Evolutionary conservation across 164 flowering plant species (phyloP).

Genomic region (Taxillus chinensis): DNA sequence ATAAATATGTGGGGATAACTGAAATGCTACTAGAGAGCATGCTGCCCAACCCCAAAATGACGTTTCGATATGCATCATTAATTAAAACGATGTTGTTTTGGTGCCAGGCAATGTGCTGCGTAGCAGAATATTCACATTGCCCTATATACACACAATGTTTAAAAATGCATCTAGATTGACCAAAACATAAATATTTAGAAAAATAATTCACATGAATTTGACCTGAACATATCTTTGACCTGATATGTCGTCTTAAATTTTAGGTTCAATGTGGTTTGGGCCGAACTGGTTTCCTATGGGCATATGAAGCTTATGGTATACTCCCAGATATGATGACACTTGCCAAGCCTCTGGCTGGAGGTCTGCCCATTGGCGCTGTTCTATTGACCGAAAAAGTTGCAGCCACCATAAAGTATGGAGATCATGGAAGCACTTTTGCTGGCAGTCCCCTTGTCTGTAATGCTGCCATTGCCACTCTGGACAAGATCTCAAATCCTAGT

Average conservation of each 20-base stretch:
- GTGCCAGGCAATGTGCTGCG: too few relatives aligned
- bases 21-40: too few relatives aligned
- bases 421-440: conserved; percentile 92
- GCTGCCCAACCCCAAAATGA: too few relatives aligned
- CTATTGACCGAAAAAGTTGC: conserved; percentile 67
- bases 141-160: too few relatives aligned
- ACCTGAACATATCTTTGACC: too few relatives aligned
- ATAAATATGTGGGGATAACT: too few relatives aligned
- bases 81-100: too few relatives aligned
- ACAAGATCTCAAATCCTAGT: conserved; percentile 51
- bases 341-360: conserved; percentile 92
- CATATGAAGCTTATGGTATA: conserved; percentile 66
- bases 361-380: conserved; percentile 84
- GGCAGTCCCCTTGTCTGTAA: conserved; percentile 65
- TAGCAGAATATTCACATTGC: too few relatives aligned
- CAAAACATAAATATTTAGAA: too few relatives aligned
- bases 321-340: conserved; percentile 89
- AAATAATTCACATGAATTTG: too few relatives aligned
- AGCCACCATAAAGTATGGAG: conserved; percentile 48
- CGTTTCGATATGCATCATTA: too few relatives aligned
- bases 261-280: conserved; percentile 95
- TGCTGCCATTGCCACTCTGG: conserved; percentile 55
- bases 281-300: conserved; percentile 76
- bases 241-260: not conserved
- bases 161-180: too few relatives aligned